Percentiles rank a stretch among this genome's conserved stretches.
These are phyloP conservation scores for Boletus insuetus DNA, from an alignment of 768 basidiomycete species.

Conservation along the genomic window DNA sequence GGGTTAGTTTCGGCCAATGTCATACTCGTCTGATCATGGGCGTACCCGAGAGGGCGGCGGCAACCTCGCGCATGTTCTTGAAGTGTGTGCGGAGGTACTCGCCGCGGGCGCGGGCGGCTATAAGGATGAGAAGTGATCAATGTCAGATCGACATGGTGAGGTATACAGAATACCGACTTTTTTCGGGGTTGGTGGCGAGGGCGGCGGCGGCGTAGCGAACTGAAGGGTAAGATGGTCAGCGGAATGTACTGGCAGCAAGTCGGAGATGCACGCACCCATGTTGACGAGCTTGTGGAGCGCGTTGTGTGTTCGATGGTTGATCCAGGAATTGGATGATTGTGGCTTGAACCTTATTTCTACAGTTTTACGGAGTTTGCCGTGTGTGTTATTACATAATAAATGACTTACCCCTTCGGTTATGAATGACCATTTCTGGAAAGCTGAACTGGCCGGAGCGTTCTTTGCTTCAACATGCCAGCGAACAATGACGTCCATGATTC, in stretches of 20 bases:
- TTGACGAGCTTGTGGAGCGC: conserved; percentile 46
- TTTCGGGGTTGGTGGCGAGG: conserved; percentile 90
- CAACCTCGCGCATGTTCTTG: conserved; percentile 99
- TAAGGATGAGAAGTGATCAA: conserved; percentile 8
- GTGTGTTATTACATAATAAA: neutral
- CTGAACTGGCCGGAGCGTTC: neutral
- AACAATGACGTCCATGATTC: conserved; percentile 29
- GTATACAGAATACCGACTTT: conserved; percentile 56
- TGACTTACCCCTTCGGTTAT: neutral
- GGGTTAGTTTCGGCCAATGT: neutral
- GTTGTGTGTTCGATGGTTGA: conserved; percentile 46
- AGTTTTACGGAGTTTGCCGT: conserved; percentile 31
- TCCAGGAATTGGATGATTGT: conserved; percentile 35
- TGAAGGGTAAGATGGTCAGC: conserved; percentile 33
- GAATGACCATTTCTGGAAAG: neutral
- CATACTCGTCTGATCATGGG: conserved; percentile 4
- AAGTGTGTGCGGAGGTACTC: conserved; percentile 99
- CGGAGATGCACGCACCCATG: conserved; percentile 55
- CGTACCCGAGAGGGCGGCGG: conserved; percentile 86
- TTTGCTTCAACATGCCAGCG: conserved; percentile 19
- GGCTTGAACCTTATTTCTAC: conserved; percentile 32
- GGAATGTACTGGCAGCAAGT: conserved; percentile 5
- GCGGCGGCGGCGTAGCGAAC: conserved; percentile 94
- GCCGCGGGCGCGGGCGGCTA: conserved; percentile 89
- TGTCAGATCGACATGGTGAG: conserved; percentile 6